These are phyloP conservation scores for Endocalyx cinctus DNA, from an alignment of 2,329 filamentous ascomycete species.

Conservation along the genomic window DNA sequence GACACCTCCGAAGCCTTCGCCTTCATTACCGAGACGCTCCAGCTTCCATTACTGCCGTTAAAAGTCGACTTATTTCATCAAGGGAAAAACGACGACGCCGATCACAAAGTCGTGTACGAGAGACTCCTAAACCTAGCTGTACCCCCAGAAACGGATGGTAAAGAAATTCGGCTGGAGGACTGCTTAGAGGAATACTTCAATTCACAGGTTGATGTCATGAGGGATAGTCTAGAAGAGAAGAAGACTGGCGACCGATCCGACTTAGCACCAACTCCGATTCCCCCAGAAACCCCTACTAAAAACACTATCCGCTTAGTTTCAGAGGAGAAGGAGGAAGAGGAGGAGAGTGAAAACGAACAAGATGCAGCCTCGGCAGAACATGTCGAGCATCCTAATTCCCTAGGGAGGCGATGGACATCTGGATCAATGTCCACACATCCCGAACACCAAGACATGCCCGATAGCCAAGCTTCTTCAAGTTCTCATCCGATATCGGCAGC, in stretches of 20 bases:
- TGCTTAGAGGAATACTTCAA: conserved; percentile 96
- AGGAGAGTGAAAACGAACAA: too few relatives aligned
- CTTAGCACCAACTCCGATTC: conserved; percentile 26
- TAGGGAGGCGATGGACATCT: conserved; percentile 30
- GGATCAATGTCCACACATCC: conserved; percentile 10
- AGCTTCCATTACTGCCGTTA: conserved; percentile 80
- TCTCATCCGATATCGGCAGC: conserved; percentile 17
- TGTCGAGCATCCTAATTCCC: too few relatives aligned
- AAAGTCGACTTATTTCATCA: conserved; percentile 95
- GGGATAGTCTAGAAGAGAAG: conserved; percentile 58
- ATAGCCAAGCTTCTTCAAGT: conserved; percentile 9
- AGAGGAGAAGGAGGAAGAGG: conserved; percentile 12
- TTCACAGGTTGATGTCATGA: conserved; percentile 81
- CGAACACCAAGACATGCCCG: conserved; percentile 11
- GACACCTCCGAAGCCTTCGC: conserved; percentile 94
- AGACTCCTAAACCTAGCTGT: conserved; percentile 86
- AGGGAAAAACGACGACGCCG: conserved; percentile 77
- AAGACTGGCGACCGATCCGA: conserved; percentile 30
- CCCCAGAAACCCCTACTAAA: conserved; percentile 19
- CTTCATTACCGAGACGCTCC: conserved; percentile 86
- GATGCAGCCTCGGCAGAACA: conserved; percentile 15
- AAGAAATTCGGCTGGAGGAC: conserved; percentile 75
- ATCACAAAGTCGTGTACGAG: conserved; percentile 94
- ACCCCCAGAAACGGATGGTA: conserved; percentile 67
- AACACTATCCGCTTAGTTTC: conserved; percentile 31